A percentile compares a stretch with the other conserved stretches of the same genome.
phyloP scores from a whole-genome alignment of 495 filamentous ascomycete species.

The Paragyromitra xinjiangensis region DNA sequence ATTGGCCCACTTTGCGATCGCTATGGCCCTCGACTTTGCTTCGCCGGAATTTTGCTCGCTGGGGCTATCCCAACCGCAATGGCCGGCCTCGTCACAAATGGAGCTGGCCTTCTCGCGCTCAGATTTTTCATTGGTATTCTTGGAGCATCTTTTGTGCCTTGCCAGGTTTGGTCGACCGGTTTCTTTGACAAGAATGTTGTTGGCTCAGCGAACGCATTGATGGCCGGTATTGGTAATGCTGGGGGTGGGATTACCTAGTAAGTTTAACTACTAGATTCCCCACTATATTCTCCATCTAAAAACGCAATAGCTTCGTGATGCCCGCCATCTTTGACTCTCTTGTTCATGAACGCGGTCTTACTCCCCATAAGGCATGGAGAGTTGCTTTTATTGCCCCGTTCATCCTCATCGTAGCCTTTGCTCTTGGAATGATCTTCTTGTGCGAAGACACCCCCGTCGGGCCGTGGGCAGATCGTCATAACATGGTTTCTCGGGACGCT shows the following conservation, averaged over 20 bases:
- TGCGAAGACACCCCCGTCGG: slow-evolving; percentile 88
- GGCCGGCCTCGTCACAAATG: slow-evolving; percentile 76
- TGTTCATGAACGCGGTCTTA: slow-evolving; percentile 67
- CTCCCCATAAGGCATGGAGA: slow-evolving; percentile 78
- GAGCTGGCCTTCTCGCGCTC: slow-evolving; percentile 75
- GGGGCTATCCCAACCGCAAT: slow-evolving; percentile 85
- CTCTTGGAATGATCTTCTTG: slow-evolving; percentile 73
- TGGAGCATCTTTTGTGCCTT: slow-evolving; percentile 89
- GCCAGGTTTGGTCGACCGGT: slow-evolving; percentile 94
- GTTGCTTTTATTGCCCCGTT: slow-evolving; percentile 86
- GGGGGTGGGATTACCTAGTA: slow-evolving; percentile 77
- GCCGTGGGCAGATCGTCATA: slow-evolving; percentile 78
- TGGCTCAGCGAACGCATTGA: slow-evolving; percentile 86
- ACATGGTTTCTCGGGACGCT: slow-evolving; percentile 60
- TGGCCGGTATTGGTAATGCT: slow-evolving; percentile 87
- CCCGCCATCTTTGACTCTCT: slow-evolving; percentile 87
- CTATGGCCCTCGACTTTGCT: slow-evolving; percentile 82
- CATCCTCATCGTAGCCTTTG: slow-evolving; percentile 72
- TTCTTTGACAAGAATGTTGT: slow-evolving; percentile 97
- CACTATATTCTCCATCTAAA: slow-evolving; percentile 4
- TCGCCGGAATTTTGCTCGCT: slow-evolving; percentile 73
- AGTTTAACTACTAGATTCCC: slow-evolving; percentile 61
- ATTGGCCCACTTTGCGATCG: slow-evolving; percentile 86
- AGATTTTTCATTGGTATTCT: slow-evolving; percentile 95
- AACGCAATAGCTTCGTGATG: slow-evolving; percentile 81